A percentile compares a stretch with the other conserved stretches of the same genome.
phyloP scores from a whole-genome alignment of 495 filamentous ascomycete genomes.

The Podospora pseudocomata region DNA sequence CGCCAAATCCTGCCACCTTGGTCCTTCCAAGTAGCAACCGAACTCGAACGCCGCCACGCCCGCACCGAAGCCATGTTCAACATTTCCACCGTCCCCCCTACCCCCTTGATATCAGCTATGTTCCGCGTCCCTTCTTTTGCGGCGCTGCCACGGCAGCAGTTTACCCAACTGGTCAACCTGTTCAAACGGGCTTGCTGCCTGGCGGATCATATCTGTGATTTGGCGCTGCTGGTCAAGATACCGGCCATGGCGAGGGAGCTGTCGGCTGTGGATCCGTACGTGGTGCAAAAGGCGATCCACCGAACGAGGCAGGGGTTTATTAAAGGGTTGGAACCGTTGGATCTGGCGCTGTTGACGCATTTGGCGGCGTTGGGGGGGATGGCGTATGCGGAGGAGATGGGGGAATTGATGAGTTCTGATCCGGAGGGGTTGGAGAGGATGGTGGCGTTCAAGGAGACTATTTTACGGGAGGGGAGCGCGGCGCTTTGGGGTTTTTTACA shows the following conservation, averaged over 20 bases:
- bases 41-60: slow-evolving; percentile 26
- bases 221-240: not conserved
- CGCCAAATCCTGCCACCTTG: slow-evolving; percentile 18
- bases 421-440: slow-evolving; percentile 8
- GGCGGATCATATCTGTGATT: not conserved
- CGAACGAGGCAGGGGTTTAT: slow-evolving; percentile 23
- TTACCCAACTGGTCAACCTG: not conserved
- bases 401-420: not conserved
- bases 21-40: slow-evolving; percentile 23
- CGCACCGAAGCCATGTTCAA: slow-evolving; percentile 23
- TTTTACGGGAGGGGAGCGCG: slow-evolving; percentile 19
- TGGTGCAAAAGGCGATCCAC: slow-evolving; percentile 4
- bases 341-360: slow-evolving; percentile 25
- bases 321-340: slow-evolving; percentile 13
- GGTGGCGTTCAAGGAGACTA: slow-evolving; percentile 22
- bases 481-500: slow-evolving; percentile 20
- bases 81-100: not conserved
- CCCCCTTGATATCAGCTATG: slow-evolving; percentile 4
- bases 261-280: not conserved
- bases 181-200: not conserved
- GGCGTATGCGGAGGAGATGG: slow-evolving; percentile 9
- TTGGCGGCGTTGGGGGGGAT: slow-evolving; percentile 13
- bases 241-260: not conserved
- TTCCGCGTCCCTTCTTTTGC: not conserved
- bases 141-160: not conserved